Evolutionary conservation across 352 stramenopile species (phyloP), one percentile per base, ranked within the genome.

Genomic region (Phytopythium vexans): DNA sequence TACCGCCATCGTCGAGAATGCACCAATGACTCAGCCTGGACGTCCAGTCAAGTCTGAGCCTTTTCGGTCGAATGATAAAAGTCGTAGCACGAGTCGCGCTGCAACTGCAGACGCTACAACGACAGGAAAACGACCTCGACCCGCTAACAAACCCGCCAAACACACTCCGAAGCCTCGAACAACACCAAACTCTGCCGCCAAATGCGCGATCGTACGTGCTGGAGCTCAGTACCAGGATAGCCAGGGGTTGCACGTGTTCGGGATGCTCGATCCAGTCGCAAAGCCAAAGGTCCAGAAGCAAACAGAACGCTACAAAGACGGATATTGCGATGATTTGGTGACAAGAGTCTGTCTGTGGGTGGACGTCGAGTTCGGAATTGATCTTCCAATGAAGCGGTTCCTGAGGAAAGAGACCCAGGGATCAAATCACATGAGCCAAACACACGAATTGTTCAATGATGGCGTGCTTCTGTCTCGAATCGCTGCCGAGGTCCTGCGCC

Each of bases 381-480:
- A 16, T 6, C 21, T 66, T 3, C 14, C 44, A 11, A 49, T 49
- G 8, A 48, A 49, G n/a, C 21, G 8, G 12, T 2, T 43, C 6
- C 39, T 43, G 1, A 14, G 27, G 7, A n/a, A 16, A 9, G 32
- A 36, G 3, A 16, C 1, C 7, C 6, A 15, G 12, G 32, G 38
- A 6, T 5, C 43, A 6, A 37, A 27, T 0, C n/a, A 8, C 14
- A 3, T 41, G 21, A 33, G 8, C 15, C 5, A 21, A 44, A 43
- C 31, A 6, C 34, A 41, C 6, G 44, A 51, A 54, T 9, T 44
- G 8, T 79, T 84, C 40, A 32, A 53, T 3, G 58, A 66, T 9
- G 74, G 74, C 0, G 56, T 74, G n/a, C 16, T 77, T 15, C 41
- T 85, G n/a, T 68, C 56, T 33, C 64, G 59, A 35, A 64, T 85